Base-by-base conservation (phyloP, 805 yeast species). In the Metschnikowia lochheadii region DNA sequence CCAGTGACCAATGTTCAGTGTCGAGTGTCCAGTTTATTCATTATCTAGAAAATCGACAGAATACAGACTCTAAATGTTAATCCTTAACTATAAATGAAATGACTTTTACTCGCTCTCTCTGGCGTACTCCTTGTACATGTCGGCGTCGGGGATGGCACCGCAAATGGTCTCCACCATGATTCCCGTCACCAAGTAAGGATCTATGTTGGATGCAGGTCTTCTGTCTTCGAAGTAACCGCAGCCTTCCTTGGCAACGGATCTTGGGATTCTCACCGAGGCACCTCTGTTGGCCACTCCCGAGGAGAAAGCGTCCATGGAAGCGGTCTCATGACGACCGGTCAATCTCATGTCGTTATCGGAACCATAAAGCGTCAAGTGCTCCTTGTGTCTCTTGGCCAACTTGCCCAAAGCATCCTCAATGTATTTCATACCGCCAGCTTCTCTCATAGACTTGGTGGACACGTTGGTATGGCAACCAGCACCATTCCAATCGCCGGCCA, bases 381-480 rank as follows among this genome's bases (percentile, higher is more conserved):
- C 97, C 73, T 79, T 80, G 77, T 94, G 99, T 82, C 98, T 91
- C 81, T 85, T 85, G 63, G 96, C 87, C 67, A 94, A 84, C 80
- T 89, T 89, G 70, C 85, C 89, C 66, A 94, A 83, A 54, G 98
- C 98, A 50, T 78, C 87, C 67, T 94, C 97, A 67, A 94, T 94
- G 73, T 73, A 78, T 75, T 88, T 87, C 90, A 94, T 89, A 71
- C 99, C 99, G 73, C 99, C 99, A 69, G 89, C 87, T 35, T 68
- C 70, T 81, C 99, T 90, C 98, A 92, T 94, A 46, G 67, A 68
- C 72, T 79, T 81, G 64, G 99, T 94, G 44, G 97, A 90, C 55
- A 94, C 98, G 73, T 94, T 94, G 72, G 99, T 94, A 78, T 94
- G 99, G 81, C 98, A 92, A 66, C 99, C 99, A 72, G 99, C 98